Evolutionary conservation across 306 rosid species (phyloP).

Genomic region (Glycine tomentella): DNA sequence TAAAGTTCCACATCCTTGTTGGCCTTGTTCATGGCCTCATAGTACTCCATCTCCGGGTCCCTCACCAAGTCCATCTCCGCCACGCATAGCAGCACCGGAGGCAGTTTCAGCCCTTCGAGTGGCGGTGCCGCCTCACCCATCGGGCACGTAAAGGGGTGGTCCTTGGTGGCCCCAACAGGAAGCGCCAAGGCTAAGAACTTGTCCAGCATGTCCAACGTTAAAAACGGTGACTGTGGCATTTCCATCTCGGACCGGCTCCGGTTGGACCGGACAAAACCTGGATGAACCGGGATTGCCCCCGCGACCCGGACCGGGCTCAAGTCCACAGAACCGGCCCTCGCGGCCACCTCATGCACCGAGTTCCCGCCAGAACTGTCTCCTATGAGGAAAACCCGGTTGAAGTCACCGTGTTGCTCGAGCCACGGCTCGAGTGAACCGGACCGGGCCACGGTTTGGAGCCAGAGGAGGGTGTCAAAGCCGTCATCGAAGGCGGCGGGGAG

Average conservation of each 20-base stretch:
- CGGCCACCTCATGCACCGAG: constrained; percentile 65
- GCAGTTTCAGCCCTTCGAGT: constrained; percentile 54
- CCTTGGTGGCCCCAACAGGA: constrained; percentile 62
- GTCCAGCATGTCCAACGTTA: constrained; percentile 76
- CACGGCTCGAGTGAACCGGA: constrained; percentile 48
- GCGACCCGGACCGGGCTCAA: constrained; percentile 53
- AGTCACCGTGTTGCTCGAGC: constrained; percentile 55
- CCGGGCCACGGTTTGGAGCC: constrained; percentile 61
- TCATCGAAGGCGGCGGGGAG: constrained; percentile 68
- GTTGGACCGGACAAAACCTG: constrained; percentile 54
- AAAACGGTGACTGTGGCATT: constrained; percentile 68
- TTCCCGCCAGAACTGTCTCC: constrained; percentile 85
- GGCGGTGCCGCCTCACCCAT: constrained; percentile 60
- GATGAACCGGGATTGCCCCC: constrained; percentile 70
- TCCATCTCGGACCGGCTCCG: constrained; percentile 71
- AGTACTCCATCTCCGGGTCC: constrained; percentile 72
- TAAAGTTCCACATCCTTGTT: constrained; percentile 60
- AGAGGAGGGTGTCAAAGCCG: constrained; percentile 53
- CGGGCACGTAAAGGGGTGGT: constrained; percentile 80
- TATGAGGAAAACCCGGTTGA: constrained; percentile 67
- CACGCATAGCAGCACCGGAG: constrained; percentile 65
- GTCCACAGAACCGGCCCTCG: constrained; percentile 46
- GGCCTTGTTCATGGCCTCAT: constrained; percentile 69
- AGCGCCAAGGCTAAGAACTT: constrained; percentile 60
- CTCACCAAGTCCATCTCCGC: constrained; percentile 63